Evolutionary conservation across 768 basidiomycete species (phyloP), one percentile per base, ranked within the genome.

Genomic region (Naganishia antarctica): DNA sequence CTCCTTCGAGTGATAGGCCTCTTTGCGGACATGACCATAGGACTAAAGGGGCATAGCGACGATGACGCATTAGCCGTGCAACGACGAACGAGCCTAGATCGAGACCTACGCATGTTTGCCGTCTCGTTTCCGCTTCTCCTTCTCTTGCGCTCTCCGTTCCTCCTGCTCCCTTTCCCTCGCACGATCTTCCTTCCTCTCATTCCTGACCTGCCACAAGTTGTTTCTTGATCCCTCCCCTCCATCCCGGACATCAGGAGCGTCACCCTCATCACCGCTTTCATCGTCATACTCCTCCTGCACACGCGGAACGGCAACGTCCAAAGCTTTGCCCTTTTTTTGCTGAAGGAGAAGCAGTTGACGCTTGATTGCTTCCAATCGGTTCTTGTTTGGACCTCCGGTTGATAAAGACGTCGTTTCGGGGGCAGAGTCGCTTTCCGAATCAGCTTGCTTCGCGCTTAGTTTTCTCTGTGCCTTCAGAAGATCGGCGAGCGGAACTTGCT

Each of bases 101-200:
- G 21, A 21, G 26, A 82, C 90, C 67, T 78, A 93, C 92, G 93
- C 90, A 78, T 94, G 87, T 72, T 97, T 96, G 73, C 83, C 84
- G 5, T 82, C 74, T 45, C 91, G 82, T 77, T 87, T 87, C 3
- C 84, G 80, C 63, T 82, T 80, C 40, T 76, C 81, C 62, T 81
- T 81, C 63, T 70, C 65, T 48, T 51, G 61, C 65, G 72, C 47
- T 77, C 74, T 66, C 79, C 80, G 58, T 78, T 69, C 69, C 75
- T 79, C 80, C 80, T 79, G 70, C 81, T 81, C 37, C 77, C 78
- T 62, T 79, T 80, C 70, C 70, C 76, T 58, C 74, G 80, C 69
- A 74, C 79, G 66, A 76, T 81, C 48, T 63, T 74, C 68, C 75
- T 78, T 60, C 23, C 63, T 26, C 44, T 45, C 66, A 18, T 48